These are phyloP conservation scores for Geranium brycei DNA, from an alignment of 345 rosid species.

Conservation along the genomic window DNA sequence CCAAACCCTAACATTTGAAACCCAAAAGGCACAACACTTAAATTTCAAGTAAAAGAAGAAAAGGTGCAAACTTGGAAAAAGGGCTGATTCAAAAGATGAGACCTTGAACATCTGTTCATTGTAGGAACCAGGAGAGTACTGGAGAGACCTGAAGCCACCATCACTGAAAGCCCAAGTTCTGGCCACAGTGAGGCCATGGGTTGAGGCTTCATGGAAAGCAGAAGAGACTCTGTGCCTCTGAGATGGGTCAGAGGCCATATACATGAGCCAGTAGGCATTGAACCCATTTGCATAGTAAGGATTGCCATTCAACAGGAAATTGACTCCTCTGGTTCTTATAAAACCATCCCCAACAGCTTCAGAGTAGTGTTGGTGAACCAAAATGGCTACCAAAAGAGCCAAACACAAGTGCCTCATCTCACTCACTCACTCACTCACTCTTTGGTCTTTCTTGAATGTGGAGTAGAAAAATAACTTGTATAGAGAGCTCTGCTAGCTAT, in stretches of 20 bases:
- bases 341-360: conserved; percentile 40
- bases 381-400: conserved; percentile 19
- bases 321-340: conserved; percentile 47
- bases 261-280: conserved; percentile 94
- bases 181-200: conserved; percentile 59
- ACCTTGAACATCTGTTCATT: conserved; percentile 71
- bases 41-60: background rate
- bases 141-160: conserved; percentile 67
- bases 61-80: background rate
- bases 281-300: conserved; percentile 81
- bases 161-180: conserved; percentile 95
- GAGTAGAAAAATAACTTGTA: background rate
- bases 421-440: conserved; percentile 3
- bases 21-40: background rate
- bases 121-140: conserved; percentile 63
- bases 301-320: conserved; percentile 48
- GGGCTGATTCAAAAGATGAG: background rate
- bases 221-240: conserved; percentile 46
- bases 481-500: too few species aligned
- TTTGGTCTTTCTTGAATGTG: background rate
- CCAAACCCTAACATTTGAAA: conserved; percentile 51
- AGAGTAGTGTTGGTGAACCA: conserved; percentile 20
- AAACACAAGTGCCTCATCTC: conserved; percentile 32
- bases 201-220: conserved; percentile 52
- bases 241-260: conserved; percentile 56